Evolutionary conservation across 148 eudicot species (phyloP).

Genomic region (Dianthus caryophyllus): DNA sequence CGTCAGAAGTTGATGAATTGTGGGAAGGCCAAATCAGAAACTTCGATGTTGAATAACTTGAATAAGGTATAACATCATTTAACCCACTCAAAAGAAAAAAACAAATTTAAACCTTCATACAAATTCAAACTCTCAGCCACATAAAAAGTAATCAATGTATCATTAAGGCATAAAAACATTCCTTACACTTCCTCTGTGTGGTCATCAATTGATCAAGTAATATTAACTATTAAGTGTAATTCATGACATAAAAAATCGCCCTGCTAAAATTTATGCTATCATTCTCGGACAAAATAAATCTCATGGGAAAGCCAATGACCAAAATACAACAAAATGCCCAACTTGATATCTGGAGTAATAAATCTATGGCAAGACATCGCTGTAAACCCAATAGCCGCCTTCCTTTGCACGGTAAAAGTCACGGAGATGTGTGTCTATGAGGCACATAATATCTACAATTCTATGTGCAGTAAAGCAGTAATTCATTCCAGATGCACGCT

Average conservation of each 20-base stretch:
- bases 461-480: no score
- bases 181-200: neutral
- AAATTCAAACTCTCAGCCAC: neutral
- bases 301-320: neutral
- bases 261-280: neutral
- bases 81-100: neutral
- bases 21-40: neutral
- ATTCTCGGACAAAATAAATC: neutral
- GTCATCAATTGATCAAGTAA: no score
- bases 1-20: slow-evolving; percentile 28
- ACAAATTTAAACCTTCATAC: neutral
- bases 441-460: no score
- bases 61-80: neutral
- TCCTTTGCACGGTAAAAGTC: no score
- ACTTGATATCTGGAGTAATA: no score
- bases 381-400: neutral
- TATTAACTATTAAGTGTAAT: no score
- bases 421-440: no score
- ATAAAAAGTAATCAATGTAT: neutral
- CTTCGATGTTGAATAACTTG: neutral
- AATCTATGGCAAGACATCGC: neutral
- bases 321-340: neutral
- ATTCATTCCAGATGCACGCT: no score
- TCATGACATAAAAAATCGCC: no score
- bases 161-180: neutral